Evolutionary conservation across 2,329 filamentous ascomycete species (phyloP).

Genomic region (Aspergillus sergii): DNA sequence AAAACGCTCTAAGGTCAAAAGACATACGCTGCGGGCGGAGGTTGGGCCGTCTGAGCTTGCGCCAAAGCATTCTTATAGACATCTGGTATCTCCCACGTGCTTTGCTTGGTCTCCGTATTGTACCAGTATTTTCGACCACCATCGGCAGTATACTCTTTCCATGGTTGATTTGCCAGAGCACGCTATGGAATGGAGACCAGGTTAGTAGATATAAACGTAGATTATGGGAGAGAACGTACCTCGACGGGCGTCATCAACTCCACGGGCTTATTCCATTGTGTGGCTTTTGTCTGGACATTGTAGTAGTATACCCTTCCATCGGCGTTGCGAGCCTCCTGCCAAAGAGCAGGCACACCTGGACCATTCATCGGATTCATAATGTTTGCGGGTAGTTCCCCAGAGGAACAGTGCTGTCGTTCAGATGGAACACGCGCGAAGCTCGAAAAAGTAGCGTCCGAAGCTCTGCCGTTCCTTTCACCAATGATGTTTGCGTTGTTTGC

Average conservation of each 20-base stretch:
- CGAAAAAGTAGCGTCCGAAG: conserved; percentile 30
- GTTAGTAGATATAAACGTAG: conserved; percentile 17
- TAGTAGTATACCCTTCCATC: conserved; percentile 92
- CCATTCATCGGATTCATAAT: conserved; percentile 60
- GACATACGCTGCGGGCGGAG: conserved; percentile 51
- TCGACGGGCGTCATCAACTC: conserved; percentile 84
- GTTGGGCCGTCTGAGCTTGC: conserved; percentile 50
- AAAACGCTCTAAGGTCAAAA: background rate
- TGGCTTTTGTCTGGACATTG: conserved; percentile 80
- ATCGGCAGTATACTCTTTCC: conserved; percentile 88
- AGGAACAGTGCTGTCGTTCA: conserved; percentile 9
- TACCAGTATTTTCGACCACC: conserved; percentile 94
- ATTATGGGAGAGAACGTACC: conserved; percentile 52
- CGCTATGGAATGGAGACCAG: conserved; percentile 55
- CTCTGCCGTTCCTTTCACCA: conserved; percentile 15
- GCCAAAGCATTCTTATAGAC: conserved; percentile 75
- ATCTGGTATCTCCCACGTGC: conserved; percentile 92
- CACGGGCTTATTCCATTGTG: conserved; percentile 91
- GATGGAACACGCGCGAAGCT: conserved; percentile 9
- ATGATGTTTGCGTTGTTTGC: conserved; percentile 35
- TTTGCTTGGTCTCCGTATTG: conserved; percentile 87
- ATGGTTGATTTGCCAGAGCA: conserved; percentile 78
- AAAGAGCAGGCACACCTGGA: conserved; percentile 58
- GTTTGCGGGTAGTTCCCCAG: conserved; percentile 8
- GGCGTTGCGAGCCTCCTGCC: conserved; percentile 79